Base-by-base conservation (phyloP, 306 rosid genomes). In the Hippophae gyantsensis region DNA sequence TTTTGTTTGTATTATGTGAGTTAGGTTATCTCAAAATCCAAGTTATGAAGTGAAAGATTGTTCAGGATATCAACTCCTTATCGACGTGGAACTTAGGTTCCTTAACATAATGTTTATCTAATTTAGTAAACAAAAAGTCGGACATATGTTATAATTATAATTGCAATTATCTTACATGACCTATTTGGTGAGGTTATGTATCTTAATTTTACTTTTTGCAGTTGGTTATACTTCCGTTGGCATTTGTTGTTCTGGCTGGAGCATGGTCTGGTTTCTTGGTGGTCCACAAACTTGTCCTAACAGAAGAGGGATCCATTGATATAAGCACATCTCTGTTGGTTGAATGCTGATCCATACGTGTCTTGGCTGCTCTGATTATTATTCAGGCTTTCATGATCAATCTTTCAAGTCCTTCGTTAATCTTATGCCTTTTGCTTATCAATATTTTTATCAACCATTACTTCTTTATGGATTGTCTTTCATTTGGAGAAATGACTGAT, bases 191-290 rank as follows among this genome's bases (percentile, higher is more conserved):
- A 58, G 49, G 56, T 56, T 65, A 40, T 69, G 38, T 78, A 43
- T 48, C 43, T 66, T 59, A 47, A 72, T 57, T 7, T 54, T 50
- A 51, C 53, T 65, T 6, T 65, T 57, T 77, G 80, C 92, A 90
- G 98, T 60, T 92, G 76, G 96, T 82, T 38, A 63, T 84, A 77
- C 81, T 92, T 83, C 78, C 85, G 63, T 75, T 87, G 72, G 81
- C 90, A 66, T 87, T 92, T 76, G 57, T 92, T 61, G 75, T 80
- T 63, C 71, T 92, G 69, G 66, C 62, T 41, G 99, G 96, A 69
- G 96, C 99, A 50, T 88, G 99, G 96, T 67, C 87, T 80, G 99
- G 99, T 58, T 92, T 92, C 67, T 92, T 88, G 95, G 84, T 80
- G 57, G 86, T 88, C 32, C 93, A 62, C 57, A 86, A 86, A 77